phyloP scores from a whole-genome alignment of 352 stramenopile species.

The Phytophthora tubulina region DNA sequence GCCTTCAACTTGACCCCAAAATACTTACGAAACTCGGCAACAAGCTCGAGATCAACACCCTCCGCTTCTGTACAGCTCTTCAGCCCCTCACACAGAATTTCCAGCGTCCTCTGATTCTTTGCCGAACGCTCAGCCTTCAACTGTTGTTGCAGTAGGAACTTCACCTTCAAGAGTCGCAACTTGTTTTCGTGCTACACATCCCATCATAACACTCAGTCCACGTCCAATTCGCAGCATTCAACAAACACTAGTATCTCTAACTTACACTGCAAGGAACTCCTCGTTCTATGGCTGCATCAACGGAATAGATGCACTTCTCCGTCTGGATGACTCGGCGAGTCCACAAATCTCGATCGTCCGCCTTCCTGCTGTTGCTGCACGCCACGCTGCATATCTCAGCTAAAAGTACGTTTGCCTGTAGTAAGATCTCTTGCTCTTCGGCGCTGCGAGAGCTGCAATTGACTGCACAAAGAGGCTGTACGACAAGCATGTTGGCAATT shows the following conservation, averaged over 20 bases:
- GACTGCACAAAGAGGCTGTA: slow-evolving; percentile 47
- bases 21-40: slow-evolving; percentile 48
- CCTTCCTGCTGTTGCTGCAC: slow-evolving; percentile 52
- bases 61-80: slow-evolving; percentile 37
- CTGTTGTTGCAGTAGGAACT: slow-evolving; percentile 60
- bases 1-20: slow-evolving; percentile 64
- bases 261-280: slow-evolving; percentile 34
- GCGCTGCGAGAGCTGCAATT: slow-evolving; percentile 22
- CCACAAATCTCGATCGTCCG: slow-evolving; percentile 61
- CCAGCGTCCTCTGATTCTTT: slow-evolving; percentile 55
- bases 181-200: slow-evolving; percentile 47
- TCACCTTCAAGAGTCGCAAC: slow-evolving; percentile 60
- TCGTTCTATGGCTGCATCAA: slow-evolving; percentile 32
- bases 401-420: slow-evolving; percentile 56
- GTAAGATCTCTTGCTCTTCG: slow-evolving; percentile 37
- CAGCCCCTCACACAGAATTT: slow-evolving; percentile 63
- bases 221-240: neutral
- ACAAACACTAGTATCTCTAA: neutral
- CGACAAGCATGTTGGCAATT: slow-evolving; percentile 10
- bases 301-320: slow-evolving; percentile 51
- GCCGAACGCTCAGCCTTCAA: slow-evolving; percentile 48
- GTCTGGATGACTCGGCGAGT: slow-evolving; percentile 56
- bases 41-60: neutral
- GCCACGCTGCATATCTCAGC: slow-evolving; percentile 67
- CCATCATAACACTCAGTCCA: slow-evolving; percentile 15